Evolutionary conservation across 208 protist species (phyloP), one percentile per base, ranked within the genome.

Genomic region (Acanthamoeba culbertsoni): DNA sequence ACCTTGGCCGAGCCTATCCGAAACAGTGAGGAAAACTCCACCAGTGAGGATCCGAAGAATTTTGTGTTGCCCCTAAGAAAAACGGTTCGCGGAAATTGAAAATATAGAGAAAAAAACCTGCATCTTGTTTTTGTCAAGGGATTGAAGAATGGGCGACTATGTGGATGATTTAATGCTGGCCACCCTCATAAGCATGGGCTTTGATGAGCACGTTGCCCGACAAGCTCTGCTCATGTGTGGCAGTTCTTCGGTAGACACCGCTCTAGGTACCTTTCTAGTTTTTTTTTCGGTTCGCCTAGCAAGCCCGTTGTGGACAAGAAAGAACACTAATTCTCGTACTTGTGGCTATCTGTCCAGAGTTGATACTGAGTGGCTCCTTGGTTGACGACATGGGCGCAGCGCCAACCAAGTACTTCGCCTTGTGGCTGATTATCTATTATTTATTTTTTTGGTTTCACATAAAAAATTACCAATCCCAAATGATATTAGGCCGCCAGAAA

Each of bases 91-190:
- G 51, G 23, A 59, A 59, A n/a, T n/a, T n/a, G n/a, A n/a, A n/a
- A n/a, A n/a, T n/a, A n/a, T n/a, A n/a, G n/a, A n/a, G n/a, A n/a
- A n/a, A n/a, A n/a, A n/a, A n/a, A n/a, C n/a, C n/a, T n/a, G n/a
- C n/a, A n/a, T n/a, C n/a, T n/a, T n/a, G n/a, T n/a, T n/a, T n/a
- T n/a, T n/a, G n/a, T n/a, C n/a, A n/a, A n/a, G n/a, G n/a, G n/a
- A n/a, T n/a, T n/a, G n/a, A n/a, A n/a, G n/a, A n/a, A n/a, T n/a
- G n/a, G n/a, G n/a, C n/a, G n/a, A n/a, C n/a, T n/a, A n/a, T n/a
- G n/a, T 88, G 26, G 79, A 88, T n/a, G 79, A 88, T 28, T 23
- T 88, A 46, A 65, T 88, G 79, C n/a, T 88, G 45, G 79, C 48
- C 8, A 88, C 79, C 18, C 48, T 88, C 26, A 28, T 88, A 1